Evolutionary conservation across 163 green algal genomes (phyloP).

Genomic region (Chlamydomonas reinhardtii): DNA sequence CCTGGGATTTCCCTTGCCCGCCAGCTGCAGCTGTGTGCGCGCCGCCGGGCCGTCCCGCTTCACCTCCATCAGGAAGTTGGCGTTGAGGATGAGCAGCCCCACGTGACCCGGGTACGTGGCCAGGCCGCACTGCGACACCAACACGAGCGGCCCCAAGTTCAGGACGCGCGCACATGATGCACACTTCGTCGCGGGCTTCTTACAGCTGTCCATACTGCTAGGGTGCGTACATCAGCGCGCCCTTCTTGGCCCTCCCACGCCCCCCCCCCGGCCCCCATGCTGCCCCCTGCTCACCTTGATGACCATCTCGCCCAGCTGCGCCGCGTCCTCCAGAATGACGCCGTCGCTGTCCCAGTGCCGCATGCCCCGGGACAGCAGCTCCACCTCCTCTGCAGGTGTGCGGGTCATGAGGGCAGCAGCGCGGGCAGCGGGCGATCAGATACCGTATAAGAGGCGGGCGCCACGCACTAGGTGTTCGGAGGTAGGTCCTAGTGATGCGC

Average conservation of each 20-base stretch:
- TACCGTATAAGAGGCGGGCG: no score
- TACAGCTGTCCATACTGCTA: no score
- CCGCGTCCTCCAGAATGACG: slow-evolving; percentile 28
- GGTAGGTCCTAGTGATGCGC: no score
- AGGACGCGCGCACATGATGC: no score
- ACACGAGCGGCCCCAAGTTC: no score
- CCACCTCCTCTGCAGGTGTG: slow-evolving; percentile 45
- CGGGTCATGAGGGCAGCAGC: no score
- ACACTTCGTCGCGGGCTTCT: no score
- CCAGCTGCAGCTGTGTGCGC: slow-evolving; percentile 63
- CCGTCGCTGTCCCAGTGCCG: slow-evolving; percentile 60
- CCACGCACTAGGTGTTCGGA: no score
- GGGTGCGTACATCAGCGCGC: not conserved
- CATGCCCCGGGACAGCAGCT: slow-evolving; percentile 57
- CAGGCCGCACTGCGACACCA: slow-evolving; percentile 8
- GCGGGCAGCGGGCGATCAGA: no score
- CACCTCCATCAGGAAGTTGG: slow-evolving; percentile 62
- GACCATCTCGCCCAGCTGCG: slow-evolving; percentile 45
- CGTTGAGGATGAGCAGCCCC: slow-evolving; percentile 49
- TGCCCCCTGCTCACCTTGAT: slow-evolving; percentile 47
- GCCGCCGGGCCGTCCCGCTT: slow-evolving; percentile 46
- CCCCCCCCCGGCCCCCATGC: no score
- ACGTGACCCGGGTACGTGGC: slow-evolving; percentile 36
- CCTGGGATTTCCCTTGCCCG: slow-evolving; percentile 46
- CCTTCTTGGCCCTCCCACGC: no score